Percentiles rank a stretch among this genome's conserved stretches.
Evolutionary conservation across 768 basidiomycete genomes (phyloP).

Genomic region (Lactarius vividus): DNA sequence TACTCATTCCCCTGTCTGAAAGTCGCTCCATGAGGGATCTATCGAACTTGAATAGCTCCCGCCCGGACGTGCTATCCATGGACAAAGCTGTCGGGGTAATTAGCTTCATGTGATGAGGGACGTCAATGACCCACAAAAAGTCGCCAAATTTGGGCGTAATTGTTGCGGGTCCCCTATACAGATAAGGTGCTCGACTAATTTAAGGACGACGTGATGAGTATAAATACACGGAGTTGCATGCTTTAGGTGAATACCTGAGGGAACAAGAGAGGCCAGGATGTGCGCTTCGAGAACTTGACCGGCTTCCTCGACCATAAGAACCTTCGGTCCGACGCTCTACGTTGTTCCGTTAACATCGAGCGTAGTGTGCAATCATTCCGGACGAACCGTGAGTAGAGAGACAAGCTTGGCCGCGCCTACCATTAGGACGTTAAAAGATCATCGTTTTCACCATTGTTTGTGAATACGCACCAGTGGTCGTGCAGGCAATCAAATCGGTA

Average conservation of each 20-base stretch:
- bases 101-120: background rate
- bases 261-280: slow-evolving; percentile 60
- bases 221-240: background rate
- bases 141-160: slow-evolving; percentile 65
- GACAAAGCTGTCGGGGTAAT: slow-evolving; percentile 51
- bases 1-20: slow-evolving; percentile 50
- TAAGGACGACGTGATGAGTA: background rate
- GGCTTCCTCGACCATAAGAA: slow-evolving; percentile 76
- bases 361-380: too few relatives aligned
- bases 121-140: slow-evolving; percentile 45
- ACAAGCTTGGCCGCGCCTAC: slow-evolving; percentile 67
- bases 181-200: slow-evolving; percentile 62
- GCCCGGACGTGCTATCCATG: slow-evolving; percentile 60
- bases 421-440: background rate
- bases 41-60: slow-evolving; percentile 59
- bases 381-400: slow-evolving; percentile 52
- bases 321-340: slow-evolving; percentile 56
- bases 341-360: slow-evolving; percentile 1
- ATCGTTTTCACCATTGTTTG: background rate
- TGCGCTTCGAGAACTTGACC: slow-evolving; percentile 83
- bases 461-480: slow-evolving; percentile 59
- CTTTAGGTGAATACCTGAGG: slow-evolving; percentile 31
- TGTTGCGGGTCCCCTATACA: slow-evolving; percentile 80
- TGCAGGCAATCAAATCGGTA: slow-evolving; percentile 69
- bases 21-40: slow-evolving; percentile 72